Percentiles rank a stretch among this genome's conserved stretches.
These are phyloP conservation scores for Dillenia suffruticosa DNA, from an alignment of 164 flowering plant species.

Conservation along the genomic window DNA sequence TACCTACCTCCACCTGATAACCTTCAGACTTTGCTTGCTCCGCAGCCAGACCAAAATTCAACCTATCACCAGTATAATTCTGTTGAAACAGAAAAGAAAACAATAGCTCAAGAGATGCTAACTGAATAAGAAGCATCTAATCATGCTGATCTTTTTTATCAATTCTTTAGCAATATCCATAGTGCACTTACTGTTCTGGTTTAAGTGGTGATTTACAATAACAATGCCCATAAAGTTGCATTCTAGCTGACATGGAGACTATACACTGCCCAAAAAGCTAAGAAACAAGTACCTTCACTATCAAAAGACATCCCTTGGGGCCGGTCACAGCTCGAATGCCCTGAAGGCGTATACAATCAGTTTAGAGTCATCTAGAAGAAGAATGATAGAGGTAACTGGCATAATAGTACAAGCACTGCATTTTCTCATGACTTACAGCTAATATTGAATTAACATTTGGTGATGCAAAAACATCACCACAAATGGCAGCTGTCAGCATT, in stretches of 20 bases:
- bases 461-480: slow-evolving; percentile 91
- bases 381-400: slow-evolving; percentile 1
- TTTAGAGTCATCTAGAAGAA: neutral
- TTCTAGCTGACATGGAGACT: no score
- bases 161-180: no score
- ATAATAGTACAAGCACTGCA: no score
- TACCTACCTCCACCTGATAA: slow-evolving; percentile 74
- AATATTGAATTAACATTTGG: slow-evolving; percentile 85
- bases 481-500: slow-evolving; percentile 95
- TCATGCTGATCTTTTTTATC: no score
- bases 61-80: slow-evolving; percentile 97
- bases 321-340: slow-evolving; percentile 99
- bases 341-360: slow-evolving; percentile 33
- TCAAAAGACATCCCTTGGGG: slow-evolving; percentile 85
- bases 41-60: slow-evolving; percentile 96
- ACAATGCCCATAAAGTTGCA: no score
- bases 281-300: slow-evolving; percentile 62
- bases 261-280: no score
- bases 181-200: no score
- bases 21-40: slow-evolving; percentile 98
- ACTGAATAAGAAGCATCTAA: neutral
- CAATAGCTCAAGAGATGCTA: slow-evolving; percentile 4
- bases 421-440: slow-evolving; percentile 52
- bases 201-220: no score
- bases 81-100: slow-evolving; percentile 23